Evolutionary conservation across 1,284 basidiomycete genomes (phyloP).

Genomic region (Ustanciosporium gigantosporum): DNA sequence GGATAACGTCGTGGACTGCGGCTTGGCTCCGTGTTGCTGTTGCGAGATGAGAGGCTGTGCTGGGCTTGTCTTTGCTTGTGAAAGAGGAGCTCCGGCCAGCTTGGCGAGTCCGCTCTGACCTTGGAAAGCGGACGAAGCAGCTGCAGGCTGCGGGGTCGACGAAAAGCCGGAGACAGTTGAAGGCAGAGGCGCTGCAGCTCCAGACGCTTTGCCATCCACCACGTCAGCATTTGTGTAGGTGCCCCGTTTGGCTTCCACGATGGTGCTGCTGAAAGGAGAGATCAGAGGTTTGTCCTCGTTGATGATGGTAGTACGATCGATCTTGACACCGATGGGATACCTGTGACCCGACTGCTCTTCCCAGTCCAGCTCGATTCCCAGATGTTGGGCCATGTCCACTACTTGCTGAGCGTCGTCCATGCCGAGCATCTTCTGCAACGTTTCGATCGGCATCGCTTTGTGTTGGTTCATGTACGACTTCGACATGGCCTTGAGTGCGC

Average conservation of each 20-base stretch:
- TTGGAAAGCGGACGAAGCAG: slow-evolving; percentile 3
- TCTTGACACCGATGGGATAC: slow-evolving; percentile 16
- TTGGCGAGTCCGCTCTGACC: neutral
- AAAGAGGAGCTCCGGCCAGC: neutral
- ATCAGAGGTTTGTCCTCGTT: slow-evolving; percentile 63
- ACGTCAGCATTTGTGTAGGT: slow-evolving; percentile 71
- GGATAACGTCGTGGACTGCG: slow-evolving; percentile 11
- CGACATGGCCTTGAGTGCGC: slow-evolving; percentile 64
- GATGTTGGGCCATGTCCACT: slow-evolving; percentile 54
- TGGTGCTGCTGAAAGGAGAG: slow-evolving; percentile 64
- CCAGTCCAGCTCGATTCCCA: slow-evolving; percentile 60
- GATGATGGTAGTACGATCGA: slow-evolving; percentile 63
- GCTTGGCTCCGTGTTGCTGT: no score
- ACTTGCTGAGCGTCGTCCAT: slow-evolving; percentile 45
- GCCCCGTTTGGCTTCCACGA: slow-evolving; percentile 75
- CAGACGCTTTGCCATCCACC: slow-evolving; percentile 70
- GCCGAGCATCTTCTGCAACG: slow-evolving; percentile 27
- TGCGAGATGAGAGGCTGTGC: no score
- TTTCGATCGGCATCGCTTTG: slow-evolving; percentile 40
- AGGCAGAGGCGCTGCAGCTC: slow-evolving; percentile 6
- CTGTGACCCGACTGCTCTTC: slow-evolving; percentile 24
- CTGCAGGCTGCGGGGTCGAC: neutral
- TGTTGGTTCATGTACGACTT: slow-evolving; percentile 63
- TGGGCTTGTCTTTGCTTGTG: neutral
- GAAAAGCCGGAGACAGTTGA: neutral